Conservation (phyloP, 2,329 filamentous ascomycete species). For the Gliomastix tumulicola region DNA sequence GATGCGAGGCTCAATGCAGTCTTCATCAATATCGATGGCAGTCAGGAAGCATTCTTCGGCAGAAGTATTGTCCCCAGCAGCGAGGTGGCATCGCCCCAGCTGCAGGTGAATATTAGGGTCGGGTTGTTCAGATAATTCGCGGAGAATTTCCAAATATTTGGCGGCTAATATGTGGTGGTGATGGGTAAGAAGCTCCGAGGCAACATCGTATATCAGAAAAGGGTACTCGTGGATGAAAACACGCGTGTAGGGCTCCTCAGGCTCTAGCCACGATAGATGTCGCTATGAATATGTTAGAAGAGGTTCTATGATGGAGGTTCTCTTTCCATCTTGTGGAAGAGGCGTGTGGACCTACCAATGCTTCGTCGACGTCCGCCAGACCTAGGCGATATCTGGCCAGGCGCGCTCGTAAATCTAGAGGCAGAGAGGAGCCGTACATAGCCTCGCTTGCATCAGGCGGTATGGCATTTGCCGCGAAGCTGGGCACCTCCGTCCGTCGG, state of each 20-base stretch:
- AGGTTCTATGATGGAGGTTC: too few species aligned
- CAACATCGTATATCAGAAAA: slow-evolving; percentile 70
- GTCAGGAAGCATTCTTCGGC: slow-evolving; percentile 74
- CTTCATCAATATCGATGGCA: slow-evolving; percentile 64
- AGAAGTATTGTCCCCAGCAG: slow-evolving; percentile 53
- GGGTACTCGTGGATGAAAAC: slow-evolving; percentile 57
- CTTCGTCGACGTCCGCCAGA: slow-evolving; percentile 62
- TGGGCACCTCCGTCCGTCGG: slow-evolving; percentile 55
- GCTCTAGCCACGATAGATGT: slow-evolving; percentile 66
- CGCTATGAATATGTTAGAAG: slow-evolving; percentile 30
- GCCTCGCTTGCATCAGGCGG: slow-evolving; percentile 40
- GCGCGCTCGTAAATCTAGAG: slow-evolving; percentile 76
- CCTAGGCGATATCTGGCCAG: slow-evolving; percentile 77
- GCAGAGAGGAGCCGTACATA: slow-evolving; percentile 67
- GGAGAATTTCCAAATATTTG: slow-evolving; percentile 49
- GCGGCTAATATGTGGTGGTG: slow-evolving; percentile 32
- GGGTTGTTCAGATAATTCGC: slow-evolving; percentile 36
- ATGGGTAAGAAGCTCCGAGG: slow-evolving; percentile 30
- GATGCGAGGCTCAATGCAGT: slow-evolving; percentile 69
- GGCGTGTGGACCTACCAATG: slow-evolving; percentile 60
- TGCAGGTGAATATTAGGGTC: slow-evolving; percentile 47
- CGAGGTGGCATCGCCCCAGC: slow-evolving; percentile 63
- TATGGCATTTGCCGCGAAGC: slow-evolving; percentile 50
- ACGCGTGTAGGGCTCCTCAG: slow-evolving; percentile 40
- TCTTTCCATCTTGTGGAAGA: too few species aligned